Base-by-base conservation (phyloP, 371 early-diverging fungal genomes). In the Synchytrium microbalum region DNA sequence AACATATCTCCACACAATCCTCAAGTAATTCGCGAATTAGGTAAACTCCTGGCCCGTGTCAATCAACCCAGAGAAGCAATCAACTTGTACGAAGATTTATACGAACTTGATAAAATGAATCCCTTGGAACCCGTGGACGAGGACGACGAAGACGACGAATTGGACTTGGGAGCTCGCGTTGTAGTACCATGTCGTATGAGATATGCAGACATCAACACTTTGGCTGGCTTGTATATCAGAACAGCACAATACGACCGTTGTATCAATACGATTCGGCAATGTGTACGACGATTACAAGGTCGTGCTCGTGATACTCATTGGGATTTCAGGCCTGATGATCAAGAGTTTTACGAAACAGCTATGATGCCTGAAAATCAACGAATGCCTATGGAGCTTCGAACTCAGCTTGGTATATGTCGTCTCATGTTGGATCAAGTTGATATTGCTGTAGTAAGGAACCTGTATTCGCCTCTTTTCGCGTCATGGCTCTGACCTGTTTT, bases 351-450 rank as follows among this genome's bases (percentile, higher is more conserved):
- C 19, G 46, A 38, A 38, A 19, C 10, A 5, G 46, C 10, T 5
- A 19, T 38, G 46, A 38, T 38, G 46, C 5, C 5, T 10, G 46
- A 38, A 5, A 10, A 19, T 19, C 10, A 38, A 19, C 75, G 80
- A 33, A 56, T 93, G 32, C 93, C 93, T 0, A 72, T 92, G 2
- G 93, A 93, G 72, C 75, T 95, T 46, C 81, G 92, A 27, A 86
- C 87, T 38, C 87, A 91, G 69, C 83, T 92, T 63, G 96, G 92
- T 26, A 81, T 89, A 27, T 90, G 91, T 65, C 82, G 92, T 33
- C 61, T 93, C 23, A 78, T 83, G 72, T 64, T 91, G 52, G 89
- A 84, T 38, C 84, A 90, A 61, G 72, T 75, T 1, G 81, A 84
- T 25, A 67, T 79, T 19, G 94, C 88, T 29, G 75, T 80, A 38